Evolutionary conservation across 2,329 filamentous ascomycete species (phyloP), one percentile per base, ranked within the genome.

Genomic region (Fusarium tjaetaba): DNA sequence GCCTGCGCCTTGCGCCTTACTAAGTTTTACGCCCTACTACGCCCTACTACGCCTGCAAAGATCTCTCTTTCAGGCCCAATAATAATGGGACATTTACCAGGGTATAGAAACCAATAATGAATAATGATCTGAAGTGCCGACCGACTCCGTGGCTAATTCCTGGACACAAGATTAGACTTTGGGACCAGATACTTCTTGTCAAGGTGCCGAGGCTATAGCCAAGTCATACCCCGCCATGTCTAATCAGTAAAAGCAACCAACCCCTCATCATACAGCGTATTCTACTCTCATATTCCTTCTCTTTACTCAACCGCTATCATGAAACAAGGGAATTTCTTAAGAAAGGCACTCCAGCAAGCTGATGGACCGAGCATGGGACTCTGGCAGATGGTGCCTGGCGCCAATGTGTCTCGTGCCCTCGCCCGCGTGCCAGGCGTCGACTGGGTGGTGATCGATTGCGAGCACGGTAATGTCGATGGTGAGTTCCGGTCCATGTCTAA

Each of bases 131-230:
- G n/a, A 16, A 16, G 8, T 15, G 14, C 10, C 14, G n/a, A 24
- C 2, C n/a, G 16, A 16, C 14, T 24, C 14, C 9, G 7, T 24
- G 14, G 8, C 14, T 6, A 42, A 42, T 24, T 24, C 0, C 14
- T 16, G 5, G 9, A 16, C 10, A 24, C 7, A 42, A 42, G 5
- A 14, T 24, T 11, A 6, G n/a, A 2, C n/a, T 4, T 1, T 24
- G 5, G 41, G 14, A 24, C 41, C 41, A 3, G 8, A 24, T 42
- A n/a, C 14, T 24, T 42, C 22, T n/a, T 42, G 22, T 42, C 41
- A 8, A 0, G 41, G 41, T 24, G 5, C 41, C 22, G 41, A 42
- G 41, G 41, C 41, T 42, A 24, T 16, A 42, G 14, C 41, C 41
- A 16, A 42, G 9, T 4, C 41, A 16, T 42, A 42, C 41, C 41